Base-by-base conservation (phyloP, 805 yeast species). In the Kluyveromyces wickerhamii region DNA sequence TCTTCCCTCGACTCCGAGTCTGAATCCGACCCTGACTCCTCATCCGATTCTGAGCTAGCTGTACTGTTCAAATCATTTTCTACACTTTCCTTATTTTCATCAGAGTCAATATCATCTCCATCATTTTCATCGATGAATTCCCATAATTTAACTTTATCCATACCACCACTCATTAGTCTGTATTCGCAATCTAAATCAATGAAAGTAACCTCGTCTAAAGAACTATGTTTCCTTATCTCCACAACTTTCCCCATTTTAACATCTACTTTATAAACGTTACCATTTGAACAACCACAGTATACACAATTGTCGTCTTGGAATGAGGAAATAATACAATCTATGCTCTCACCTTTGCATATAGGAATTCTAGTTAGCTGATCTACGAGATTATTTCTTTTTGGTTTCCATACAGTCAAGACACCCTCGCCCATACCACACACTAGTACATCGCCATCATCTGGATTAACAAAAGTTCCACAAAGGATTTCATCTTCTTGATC, bases 401-500 rank as follows among this genome's bases (percentile, higher is more conserved):
- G 77, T 46, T 74, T 76, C 98, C 98, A 89, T 10, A 82, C 65
- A 0, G 97, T 86, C 5, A 86, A 67, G 10, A 85, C 72, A 3
- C 97, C 97, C 51, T 81, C 92, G 11, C 94, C 86, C 80, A 86
- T 87, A 29, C 95, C 89, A 46, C 88, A 87, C 4, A 80, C 72
- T 3, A 78, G 70, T 1, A 74, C 69, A 13, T 74, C 77, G 35
- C 78, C 83, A 31, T 69, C 71, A 10, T 75, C 69, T 2, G 71
- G 71, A 42, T 79, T 83, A 1, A 78, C 71, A 61, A 78, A 75
- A 24, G 83, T 64, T 48, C 85, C 79, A 37, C 87, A 69, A 27
- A 89, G 60, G n/a, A 89, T 60, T 52, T 89, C 98, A 51, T 89
- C 97, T 45, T 82, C 95, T 60, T 89, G 98, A 52, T 86, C 88